Percentiles rank a stretch among this genome's conserved stretches.
phyloP scores from a whole-genome alignment of 2,329 filamentous ascomycete species.

The Aspergillus fijiensis region DNA sequence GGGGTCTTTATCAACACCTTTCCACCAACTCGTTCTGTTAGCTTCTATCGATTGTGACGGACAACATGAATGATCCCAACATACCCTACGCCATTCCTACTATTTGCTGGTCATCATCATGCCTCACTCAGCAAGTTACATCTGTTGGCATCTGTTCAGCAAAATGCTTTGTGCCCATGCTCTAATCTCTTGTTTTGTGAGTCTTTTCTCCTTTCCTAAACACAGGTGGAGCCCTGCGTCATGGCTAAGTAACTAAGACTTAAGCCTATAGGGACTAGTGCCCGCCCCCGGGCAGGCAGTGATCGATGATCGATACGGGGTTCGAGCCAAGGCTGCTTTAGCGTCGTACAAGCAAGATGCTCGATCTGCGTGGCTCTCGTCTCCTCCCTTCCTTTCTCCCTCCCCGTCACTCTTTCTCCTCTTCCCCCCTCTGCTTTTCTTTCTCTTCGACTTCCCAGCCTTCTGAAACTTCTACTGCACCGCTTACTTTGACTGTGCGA shows the following conservation, averaged over 20 bases:
- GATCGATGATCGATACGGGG: neutral
- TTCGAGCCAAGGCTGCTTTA: neutral
- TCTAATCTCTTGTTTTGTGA: too few relatives aligned
- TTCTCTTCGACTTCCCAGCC: neutral
- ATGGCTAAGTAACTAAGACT: neutral
- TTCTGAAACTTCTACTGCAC: neutral
- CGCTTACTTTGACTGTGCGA: constrained; percentile 5
- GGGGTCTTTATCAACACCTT: too few relatives aligned
- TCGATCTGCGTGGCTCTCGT: constrained; percentile 1
- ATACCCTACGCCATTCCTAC: too few relatives aligned
- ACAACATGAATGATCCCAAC: too few relatives aligned
- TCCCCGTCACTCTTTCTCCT: neutral
- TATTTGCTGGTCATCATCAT: too few relatives aligned
- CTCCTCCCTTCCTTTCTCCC: neutral
- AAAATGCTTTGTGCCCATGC: too few relatives aligned
- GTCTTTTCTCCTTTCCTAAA: too few relatives aligned
- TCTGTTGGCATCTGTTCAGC: too few relatives aligned
- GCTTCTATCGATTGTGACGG: neutral
- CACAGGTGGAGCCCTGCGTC: neutral
- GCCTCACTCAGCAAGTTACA: too few relatives aligned
- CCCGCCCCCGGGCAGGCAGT: neutral
- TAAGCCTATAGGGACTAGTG: neutral
- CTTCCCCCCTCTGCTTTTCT: neutral
- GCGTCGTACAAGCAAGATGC: neutral
- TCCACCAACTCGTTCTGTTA: neutral